Base-by-base conservation (phyloP, 768 basidiomycete genomes). In the Tylopilus intermedius region DNA sequence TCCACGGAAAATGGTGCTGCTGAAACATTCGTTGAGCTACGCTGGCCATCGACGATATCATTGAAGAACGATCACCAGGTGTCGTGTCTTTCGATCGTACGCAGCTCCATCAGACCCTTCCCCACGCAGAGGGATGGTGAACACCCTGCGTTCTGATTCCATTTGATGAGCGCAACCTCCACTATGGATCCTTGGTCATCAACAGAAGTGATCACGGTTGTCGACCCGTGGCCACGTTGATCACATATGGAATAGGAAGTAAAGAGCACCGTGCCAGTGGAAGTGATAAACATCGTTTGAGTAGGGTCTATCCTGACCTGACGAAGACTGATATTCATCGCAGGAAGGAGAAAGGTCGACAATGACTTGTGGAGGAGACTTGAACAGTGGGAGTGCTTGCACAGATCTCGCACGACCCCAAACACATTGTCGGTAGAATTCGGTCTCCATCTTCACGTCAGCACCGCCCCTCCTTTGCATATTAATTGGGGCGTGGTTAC, bases 311-410 rank as follows among this genome's bases (percentile, higher is more conserved):
- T 43, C 42, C 47, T 42, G 15, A 62, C 58, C 29, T 47, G 53
- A 18, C 55, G 62, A 35, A 61, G 55, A 27, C 51, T 58, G 58
- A 61, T 40, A 47, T 61, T 63, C 62, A 63, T 63, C 2, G 26
- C 18, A 11, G 39, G 30, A 18, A 39, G 5, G 7, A 29, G 14
- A 8, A 5, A 37, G 21, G 15, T 27, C 10, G n/a, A 37, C 33
- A 6, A 13, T n/a, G 18, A 35, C 10, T 41, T 32, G 32, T 22
- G 2, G 38, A 37, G 37, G 30, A 30, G 30, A 30, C 24, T 24
- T 6, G 37, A 2, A 7, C 1, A 7, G 3, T 30, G 26, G 3
- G 32, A 45, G 9, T 4, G 24, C 7, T 10, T 54, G 24, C 13
- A 33, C 33, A 33, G 33, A 35, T 30, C 3, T 48, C n/a, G 32